Percentiles rank a stretch among this genome's conserved stretches.
These are phyloP conservation scores for Selenicereus undatus DNA, from an alignment of 148 eudicot species.

Conservation along the genomic window DNA sequence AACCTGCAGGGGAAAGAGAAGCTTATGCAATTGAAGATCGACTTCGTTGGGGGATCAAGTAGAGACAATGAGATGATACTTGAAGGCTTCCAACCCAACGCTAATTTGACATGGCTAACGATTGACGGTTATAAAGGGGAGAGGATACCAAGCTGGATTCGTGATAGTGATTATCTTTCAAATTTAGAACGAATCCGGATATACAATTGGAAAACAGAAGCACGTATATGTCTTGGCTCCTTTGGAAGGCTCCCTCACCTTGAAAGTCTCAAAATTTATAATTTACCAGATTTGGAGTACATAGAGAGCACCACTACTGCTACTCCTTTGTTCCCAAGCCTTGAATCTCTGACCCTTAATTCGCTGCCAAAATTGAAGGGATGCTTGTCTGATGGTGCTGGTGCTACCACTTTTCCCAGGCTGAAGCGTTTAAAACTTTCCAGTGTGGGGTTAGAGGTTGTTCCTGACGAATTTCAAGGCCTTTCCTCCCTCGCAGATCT, in stretches of 20 bases:
- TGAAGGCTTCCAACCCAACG: constrained; percentile 7
- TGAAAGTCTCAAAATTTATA: neutral
- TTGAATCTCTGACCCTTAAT: too few species aligned
- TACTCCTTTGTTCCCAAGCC: too few species aligned
- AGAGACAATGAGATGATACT: constrained; percentile 5
- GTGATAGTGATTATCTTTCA: neutral
- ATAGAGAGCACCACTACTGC: too few species aligned
- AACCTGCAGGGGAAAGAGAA: neutral
- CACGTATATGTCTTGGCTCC: neutral
- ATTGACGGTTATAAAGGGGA: neutral
- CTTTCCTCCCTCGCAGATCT: too few species aligned
- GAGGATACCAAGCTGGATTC: constrained; percentile 21
- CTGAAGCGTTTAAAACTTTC: too few species aligned
- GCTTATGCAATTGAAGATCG: neutral
- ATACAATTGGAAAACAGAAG: neutral
- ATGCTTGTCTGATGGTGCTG: too few species aligned
- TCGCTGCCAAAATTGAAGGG: too few species aligned
- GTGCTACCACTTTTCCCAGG: too few species aligned
- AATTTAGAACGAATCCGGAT: neutral
- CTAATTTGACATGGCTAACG: neutral
- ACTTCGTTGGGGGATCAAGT: neutral
- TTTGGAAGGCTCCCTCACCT: neutral
- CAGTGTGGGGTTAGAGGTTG: too few species aligned
- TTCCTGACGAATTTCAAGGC: too few species aligned
- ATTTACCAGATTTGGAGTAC: neutral